Evolutionary conservation across 2,329 filamentous ascomycete genomes (phyloP), one percentile per base, ranked within the genome.

Genomic region (Cladophialophora yegresii): DNA sequence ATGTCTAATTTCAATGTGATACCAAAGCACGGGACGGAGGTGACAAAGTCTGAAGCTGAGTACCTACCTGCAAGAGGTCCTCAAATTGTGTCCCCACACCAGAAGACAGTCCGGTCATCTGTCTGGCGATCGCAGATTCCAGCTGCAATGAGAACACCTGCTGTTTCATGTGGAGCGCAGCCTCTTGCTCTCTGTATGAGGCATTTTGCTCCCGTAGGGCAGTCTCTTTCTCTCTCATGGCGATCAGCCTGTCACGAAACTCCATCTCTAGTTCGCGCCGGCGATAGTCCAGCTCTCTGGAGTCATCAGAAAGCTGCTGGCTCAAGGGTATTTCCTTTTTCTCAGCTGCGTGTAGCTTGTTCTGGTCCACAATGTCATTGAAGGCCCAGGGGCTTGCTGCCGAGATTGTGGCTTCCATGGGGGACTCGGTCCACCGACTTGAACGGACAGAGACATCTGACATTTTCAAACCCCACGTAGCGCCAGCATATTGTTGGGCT

Each of bases 1-100:
- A 23, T 20, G 16, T 23, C 26, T 5, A 54, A 13, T 10, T n/a
- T 16, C 9, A 13, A 13, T 8, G 16, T 8, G 16, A 1, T n/a
- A 10, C 9, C 16, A 12, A 10, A 12, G 8, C 51, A 16, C n/a
- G 6, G 28, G 22, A 9, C 13, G 23, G 51, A 30, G 16, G 23
- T n/a, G 51, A 43, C 13, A 12, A 6, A 16, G 51, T 16, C 10
- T 7, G 23, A n/a, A 26, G 30, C 4, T 32, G 26, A 54, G 16
- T 36, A 63, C 64, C 45, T 61, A 63, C 64, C 60, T 33, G 43
- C 16, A 57, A 61, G 20, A 54, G 40, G 40, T 65, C 57, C 58
- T 60, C 55, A 54, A 68, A 70, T 43, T 69, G 69, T 13, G 69
- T 56, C 30, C 69, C 67, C 12, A 69, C 61, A 16, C 64, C 69